Evolutionary conservation across 169 alveolate species (phyloP), one percentile per base, ranked within the genome.

Genomic region (Plasmodium chabaudi): DNA sequence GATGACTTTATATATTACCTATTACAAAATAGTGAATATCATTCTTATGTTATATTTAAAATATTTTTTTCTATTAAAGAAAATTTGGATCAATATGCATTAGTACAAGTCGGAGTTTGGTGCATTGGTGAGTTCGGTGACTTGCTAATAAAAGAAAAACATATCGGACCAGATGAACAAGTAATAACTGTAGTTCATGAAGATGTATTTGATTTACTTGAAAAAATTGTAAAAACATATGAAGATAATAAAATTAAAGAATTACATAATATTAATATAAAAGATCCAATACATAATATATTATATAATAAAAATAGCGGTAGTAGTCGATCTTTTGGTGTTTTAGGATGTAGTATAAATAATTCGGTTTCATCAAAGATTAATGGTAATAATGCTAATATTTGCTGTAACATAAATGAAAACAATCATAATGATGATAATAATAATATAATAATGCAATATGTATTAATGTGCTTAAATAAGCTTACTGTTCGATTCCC

Each of bases 51-150:
- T 39, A 96, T 96, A 0, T 86, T 90, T 65, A 95, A 96, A 87
- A 91, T 96, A 39, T 95, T 93, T 84, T 93, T 89, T 42, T 93
- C 95, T 17, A 88, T 96, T 72, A 88, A 92, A 46, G 96, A 95
- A 64, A 97, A 96, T 73, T 71, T 95, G 69, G 95, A 94, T 39
- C 97, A 97, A 79, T 88, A 94, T 49, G 98, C 98, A 25, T 93
- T 97, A 25, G 96, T 97, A 15, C 95, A 95, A 67, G 97, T 96
- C 13, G 93, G 97, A 39, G 72, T 96, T 15, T 97, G 98, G 98
- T 94, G 96, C 49, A 87, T 97, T 13, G 99, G 99, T 3, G 99
- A 97, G 77, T 96, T 92, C 70, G 92, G 91, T 6, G 94, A 94
- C 47, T 61, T 90, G 34, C 47, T 94, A 56, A 72, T 88, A 5